Evolutionary conservation across 129 eudicot species (phyloP), one percentile per base, ranked within the genome.

Genomic region (Lactuca saligna): DNA sequence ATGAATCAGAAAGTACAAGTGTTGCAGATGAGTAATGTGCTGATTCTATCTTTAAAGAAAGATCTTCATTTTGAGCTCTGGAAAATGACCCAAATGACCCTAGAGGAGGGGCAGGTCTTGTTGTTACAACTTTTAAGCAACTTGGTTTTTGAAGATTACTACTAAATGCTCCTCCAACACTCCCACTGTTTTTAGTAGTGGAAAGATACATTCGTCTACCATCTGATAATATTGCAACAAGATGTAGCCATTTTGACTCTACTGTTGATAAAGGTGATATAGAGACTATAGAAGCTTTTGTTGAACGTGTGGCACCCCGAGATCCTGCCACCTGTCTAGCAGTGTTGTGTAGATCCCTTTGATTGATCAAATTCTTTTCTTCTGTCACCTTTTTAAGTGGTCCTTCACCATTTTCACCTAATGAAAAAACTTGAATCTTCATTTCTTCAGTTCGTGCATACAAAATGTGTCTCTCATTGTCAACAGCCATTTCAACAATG

Each of bases 131-230:
- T 72, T 94, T 94, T 71, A 94, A 81, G 67, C 91, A 89, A 76
- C 86, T 94, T 57, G 99, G 99, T 72, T 75, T 87, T 32, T 77
- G 91, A 64, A 76, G 66, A 75, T 64, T 78, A 72, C 55, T 75
- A 76, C 65, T 68, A 62, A 85, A 87, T 35, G 78, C 53, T 42
- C 96, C 53, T 42, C 96, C 85, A 80, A 68, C 78, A 49, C 65
- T 76, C 72, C 96, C 96, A 61, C 91, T 84, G 68, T 88, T 81
- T 44, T 86, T 85, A 70, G 81, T 68, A 39, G 99, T 94, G 14
- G 99, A 81, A 63, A 89, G 89, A 78, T 89, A 94, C 99, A 94
- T 85, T 57, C 99, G 90, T 72, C 97, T 84, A 65, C 99, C 99
- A 83, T 94, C 99, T 31, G 99, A 89, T 77, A 94, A 75, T 72